These are phyloP conservation scores for Crithidia thermophila DNA, from an alignment of 208 protist genomes.

Conservation along the genomic window DNA sequence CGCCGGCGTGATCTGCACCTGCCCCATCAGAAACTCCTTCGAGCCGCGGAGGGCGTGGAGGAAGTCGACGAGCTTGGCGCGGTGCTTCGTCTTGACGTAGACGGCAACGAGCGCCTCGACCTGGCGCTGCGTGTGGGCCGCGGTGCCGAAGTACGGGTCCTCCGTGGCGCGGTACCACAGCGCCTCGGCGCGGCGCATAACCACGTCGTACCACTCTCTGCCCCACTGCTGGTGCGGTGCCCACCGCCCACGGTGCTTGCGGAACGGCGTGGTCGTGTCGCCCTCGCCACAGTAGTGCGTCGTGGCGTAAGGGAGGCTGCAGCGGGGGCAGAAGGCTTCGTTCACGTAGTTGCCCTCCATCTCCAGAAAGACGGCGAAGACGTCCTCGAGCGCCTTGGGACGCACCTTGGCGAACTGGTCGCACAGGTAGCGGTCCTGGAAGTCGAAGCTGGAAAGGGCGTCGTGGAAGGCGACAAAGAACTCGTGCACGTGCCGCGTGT, in stretches of 20 bases:
- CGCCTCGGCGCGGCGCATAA: slow-evolving; percentile 85
- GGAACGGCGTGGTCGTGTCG: slow-evolving; percentile 77
- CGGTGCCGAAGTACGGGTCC: slow-evolving; percentile 84
- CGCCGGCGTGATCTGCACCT: slow-evolving; percentile 51
- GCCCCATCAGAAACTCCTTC: slow-evolving; percentile 70
- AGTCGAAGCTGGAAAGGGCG: slow-evolving; percentile 84
- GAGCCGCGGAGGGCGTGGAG: slow-evolving; percentile 73
- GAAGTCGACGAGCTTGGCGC: slow-evolving; percentile 87
- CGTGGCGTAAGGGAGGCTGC: slow-evolving; percentile 79
- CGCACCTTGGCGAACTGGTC: slow-evolving; percentile 65
- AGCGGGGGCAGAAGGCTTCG: slow-evolving; percentile 83
- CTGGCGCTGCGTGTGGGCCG: slow-evolving; percentile 84
- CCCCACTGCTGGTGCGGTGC: slow-evolving; percentile 87
- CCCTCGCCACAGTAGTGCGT: slow-evolving; percentile 90
- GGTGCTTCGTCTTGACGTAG: slow-evolving; percentile 77
- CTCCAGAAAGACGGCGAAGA: slow-evolving; percentile 91
- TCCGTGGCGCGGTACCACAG: slow-evolving; percentile 89
- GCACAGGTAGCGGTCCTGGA: slow-evolving; percentile 75
- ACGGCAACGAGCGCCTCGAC: slow-evolving; percentile 74
- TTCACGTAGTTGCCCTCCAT: slow-evolving; percentile 92
- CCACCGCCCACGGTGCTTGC: slow-evolving; percentile 85
- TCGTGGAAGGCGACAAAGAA: slow-evolving; percentile 92
- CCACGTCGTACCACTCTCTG: slow-evolving; percentile 86
- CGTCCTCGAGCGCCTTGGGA: slow-evolving; percentile 67
- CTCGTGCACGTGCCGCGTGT: slow-evolving; percentile 86